Conservation (phyloP, 768 basidiomycete genomes). For the Termitomyces sp. region DNA sequence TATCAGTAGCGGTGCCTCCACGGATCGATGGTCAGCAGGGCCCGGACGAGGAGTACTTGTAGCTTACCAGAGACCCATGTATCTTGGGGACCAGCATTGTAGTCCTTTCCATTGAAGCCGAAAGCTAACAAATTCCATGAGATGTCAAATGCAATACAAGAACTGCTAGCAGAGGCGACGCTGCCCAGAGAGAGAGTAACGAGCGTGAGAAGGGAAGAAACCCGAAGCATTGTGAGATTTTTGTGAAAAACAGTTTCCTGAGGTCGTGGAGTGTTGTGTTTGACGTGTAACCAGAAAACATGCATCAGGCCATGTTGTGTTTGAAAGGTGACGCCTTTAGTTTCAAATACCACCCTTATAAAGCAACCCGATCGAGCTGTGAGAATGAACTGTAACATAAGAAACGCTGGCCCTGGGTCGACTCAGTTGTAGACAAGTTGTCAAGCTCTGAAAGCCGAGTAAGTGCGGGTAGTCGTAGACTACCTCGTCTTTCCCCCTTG, state of each 20-base stretch:
- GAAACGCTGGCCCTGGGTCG: background rate
- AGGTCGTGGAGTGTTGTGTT: slow-evolving; percentile 1
- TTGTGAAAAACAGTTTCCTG: background rate
- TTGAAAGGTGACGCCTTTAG: background rate
- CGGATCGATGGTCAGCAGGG: slow-evolving; percentile 1
- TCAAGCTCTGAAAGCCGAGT: background rate
- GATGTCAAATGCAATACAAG: slow-evolving; percentile 75
- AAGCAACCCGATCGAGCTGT: too few relatives aligned
- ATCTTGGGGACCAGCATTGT: slow-evolving; percentile 67
- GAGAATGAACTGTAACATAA: background rate
- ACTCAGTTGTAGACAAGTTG: background rate
- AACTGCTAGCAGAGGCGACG: slow-evolving; percentile 16
- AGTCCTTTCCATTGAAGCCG: slow-evolving; percentile 80
- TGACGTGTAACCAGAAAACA: background rate
- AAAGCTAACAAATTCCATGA: slow-evolving; percentile 85
- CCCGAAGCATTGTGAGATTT: slow-evolving; percentile 12
- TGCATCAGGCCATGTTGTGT: background rate
- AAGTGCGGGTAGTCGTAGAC: background rate
- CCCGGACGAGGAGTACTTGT: background rate
- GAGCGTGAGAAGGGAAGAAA: slow-evolving; percentile 12
- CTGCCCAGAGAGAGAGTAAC: slow-evolving; percentile 17
- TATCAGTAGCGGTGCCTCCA: slow-evolving; percentile 54
- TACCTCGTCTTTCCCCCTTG: background rate
- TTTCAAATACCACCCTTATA: background rate
- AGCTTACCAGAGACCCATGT: slow-evolving; percentile 58